These are phyloP conservation scores for Leptographium galeiforme DNA, from an alignment of 2,329 filamentous ascomycete genomes.

Conservation along the genomic window DNA sequence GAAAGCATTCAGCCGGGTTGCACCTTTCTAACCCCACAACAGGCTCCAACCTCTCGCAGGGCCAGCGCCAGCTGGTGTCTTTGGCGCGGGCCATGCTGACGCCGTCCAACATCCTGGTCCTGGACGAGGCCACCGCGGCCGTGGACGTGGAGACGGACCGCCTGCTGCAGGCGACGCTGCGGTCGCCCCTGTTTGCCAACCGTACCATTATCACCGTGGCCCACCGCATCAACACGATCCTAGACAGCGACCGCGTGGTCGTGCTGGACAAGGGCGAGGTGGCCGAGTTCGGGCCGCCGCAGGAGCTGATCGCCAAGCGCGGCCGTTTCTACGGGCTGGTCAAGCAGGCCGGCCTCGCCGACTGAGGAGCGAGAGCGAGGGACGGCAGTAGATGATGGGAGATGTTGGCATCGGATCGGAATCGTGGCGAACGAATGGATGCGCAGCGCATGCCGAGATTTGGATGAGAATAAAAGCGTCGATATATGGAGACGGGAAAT, in stretches of 20 bases:
- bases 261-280: conserved; percentile 86
- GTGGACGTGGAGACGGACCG: conserved; percentile 57
- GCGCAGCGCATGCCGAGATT: no score
- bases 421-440: no score
- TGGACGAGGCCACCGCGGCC: conserved; percentile 87
- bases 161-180: conserved; percentile 49
- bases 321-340: conserved; percentile 84
- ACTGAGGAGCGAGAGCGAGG: conserved; percentile 13
- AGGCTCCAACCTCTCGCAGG: conserved; percentile 92
- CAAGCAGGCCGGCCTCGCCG: conserved; percentile 68
- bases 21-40: background rate
- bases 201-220: conserved; percentile 97
- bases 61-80: conserved; percentile 87
- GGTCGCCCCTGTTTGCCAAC: conserved; percentile 62
- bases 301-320: conserved; percentile 58
- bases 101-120: conserved; percentile 89
- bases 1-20: background rate
- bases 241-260: conserved; percentile 78
- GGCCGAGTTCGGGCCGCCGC: conserved; percentile 82
- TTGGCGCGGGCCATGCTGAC: conserved; percentile 87
- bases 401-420: no score
- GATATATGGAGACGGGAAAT: no score
- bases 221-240: conserved; percentile 94
- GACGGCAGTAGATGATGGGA: background rate
- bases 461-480: no score